Percentiles rank a stretch among this genome's conserved stretches.
Conservation (phyloP, 306 rosid species). For the Trifolium repens region DNA sequence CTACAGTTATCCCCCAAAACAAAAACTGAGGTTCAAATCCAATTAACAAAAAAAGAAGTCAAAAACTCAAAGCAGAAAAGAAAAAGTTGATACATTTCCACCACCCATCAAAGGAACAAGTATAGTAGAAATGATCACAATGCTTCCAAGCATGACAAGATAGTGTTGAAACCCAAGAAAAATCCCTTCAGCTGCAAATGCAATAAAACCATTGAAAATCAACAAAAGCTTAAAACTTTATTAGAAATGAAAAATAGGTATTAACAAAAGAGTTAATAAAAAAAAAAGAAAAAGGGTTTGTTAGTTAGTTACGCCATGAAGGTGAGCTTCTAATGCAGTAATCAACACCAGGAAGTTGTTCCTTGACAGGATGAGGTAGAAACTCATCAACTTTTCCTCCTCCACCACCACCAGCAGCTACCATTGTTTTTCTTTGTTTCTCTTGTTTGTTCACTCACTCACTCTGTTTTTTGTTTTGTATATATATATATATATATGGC, state of each 20-base stretch:
- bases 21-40: slow-evolving; percentile 1
- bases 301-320: slow-evolving; percentile 61
- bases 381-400: slow-evolving; percentile 59
- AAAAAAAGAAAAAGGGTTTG: neutral
- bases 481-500: neutral
- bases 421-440: slow-evolving; percentile 11
- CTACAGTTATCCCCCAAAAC: slow-evolving; percentile 39
- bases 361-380: slow-evolving; percentile 78
- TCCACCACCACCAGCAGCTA: slow-evolving; percentile 44
- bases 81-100: slow-evolving; percentile 57
- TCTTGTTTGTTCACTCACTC: neutral
- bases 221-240: neutral
- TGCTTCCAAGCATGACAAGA: slow-evolving; percentile 77
- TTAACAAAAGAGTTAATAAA: slow-evolving; percentile 1
- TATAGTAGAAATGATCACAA: slow-evolving; percentile 62
- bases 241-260: neutral
- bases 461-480: neutral
- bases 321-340: slow-evolving; percentile 81
- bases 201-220: neutral
- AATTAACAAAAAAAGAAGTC: neutral
- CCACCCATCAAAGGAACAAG: slow-evolving; percentile 89
- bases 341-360: slow-evolving; percentile 81
- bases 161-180: slow-evolving; percentile 83
- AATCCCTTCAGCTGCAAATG: slow-evolving; percentile 70
- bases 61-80: neutral